Base-by-base conservation (phyloP, 768 basidiomycete species). In the Hypholoma fasciculare region DNA sequence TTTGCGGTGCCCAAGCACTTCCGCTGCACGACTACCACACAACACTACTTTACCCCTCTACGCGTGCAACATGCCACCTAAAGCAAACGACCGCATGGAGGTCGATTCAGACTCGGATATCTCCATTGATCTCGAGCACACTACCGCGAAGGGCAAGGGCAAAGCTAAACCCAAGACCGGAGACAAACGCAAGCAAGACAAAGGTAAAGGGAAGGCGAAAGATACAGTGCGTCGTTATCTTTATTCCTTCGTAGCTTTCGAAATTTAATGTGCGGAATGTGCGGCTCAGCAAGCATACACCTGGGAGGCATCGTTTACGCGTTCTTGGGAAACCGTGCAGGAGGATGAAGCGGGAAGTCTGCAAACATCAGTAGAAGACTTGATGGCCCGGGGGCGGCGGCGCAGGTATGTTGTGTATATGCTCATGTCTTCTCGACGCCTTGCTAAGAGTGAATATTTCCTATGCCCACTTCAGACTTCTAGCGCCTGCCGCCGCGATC, bases 251-350 rank as follows among this genome's bases (percentile, higher is more conserved):
- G 23, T 48, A 36, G 38, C 55, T 37, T 56, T 38, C 54, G 9
- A 34, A 34, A 5, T 26, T 51, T 58, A 61, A 49, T 39, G 42
- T 58, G 50, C 50, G 20, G 26, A 38, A 34, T 27, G 26, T 38
- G 19, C 37, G 42, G 30, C 57, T 34, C 67, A 90, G 88, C 86
- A 89, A 84, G 82, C 87, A 4, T 96, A 96, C 64, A 91, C 94
- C 30, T 99, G 96, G 96, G 96, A 98, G 69, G 96, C 93, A 1
- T 89, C 90, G 3, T 98, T 95, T 69, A 87, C 90, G 36, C 88
- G 95, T 39, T 92, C 93, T 48, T 99, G 97, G 97, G 97, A 98
- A 65, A 91, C 90, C 0, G 94, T 98, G 0, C 92, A 96, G 69
- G 96, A 98, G 71, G 97, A 98, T 71, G 96, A 95, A 67, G 83